These are phyloP conservation scores for Botryotinia globosa DNA, from an alignment of 2,329 filamentous ascomycete genomes.

Conservation along the genomic window DNA sequence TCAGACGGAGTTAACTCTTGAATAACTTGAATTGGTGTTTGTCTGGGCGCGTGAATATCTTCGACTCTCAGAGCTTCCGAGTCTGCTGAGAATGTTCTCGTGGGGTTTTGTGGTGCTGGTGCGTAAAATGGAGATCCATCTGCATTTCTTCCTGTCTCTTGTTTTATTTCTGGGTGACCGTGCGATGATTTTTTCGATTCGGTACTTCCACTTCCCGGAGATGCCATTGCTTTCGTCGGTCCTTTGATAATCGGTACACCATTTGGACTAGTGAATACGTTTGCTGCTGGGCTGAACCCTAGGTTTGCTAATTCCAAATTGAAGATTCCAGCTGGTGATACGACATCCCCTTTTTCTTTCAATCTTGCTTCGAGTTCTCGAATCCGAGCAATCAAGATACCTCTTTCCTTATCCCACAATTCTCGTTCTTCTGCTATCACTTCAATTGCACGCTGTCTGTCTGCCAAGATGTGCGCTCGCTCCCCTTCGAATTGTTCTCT, in stretches of 20 bases:
- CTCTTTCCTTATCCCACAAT: conserved; percentile 38
- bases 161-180: conserved; percentile 21
- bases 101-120: conserved; percentile 37
- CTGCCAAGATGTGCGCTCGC: conserved; percentile 37
- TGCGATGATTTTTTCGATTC: conserved; percentile 7
- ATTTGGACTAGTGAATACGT: conserved; percentile 5
- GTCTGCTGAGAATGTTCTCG: conserved; percentile 33
- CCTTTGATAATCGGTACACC: background rate
- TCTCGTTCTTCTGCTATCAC: conserved; percentile 38
- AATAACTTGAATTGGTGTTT: conserved; percentile 35
- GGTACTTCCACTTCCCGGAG: conserved; percentile 11
- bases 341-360: conserved; percentile 11
- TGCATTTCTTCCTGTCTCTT: conserved; percentile 39
- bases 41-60: conserved; percentile 30
- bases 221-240: background rate
- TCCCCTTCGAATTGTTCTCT: conserved; percentile 37
- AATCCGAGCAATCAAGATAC: conserved; percentile 32
- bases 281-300: background rate
- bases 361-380: conserved; percentile 32
- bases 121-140: conserved; percentile 40
- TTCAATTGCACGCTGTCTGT: conserved; percentile 35
- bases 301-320: conserved; percentile 12
- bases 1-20: conserved; percentile 37
- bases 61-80: conserved; percentile 34
- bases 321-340: conserved; percentile 10